Conservation (phyloP, 805 yeast genomes). For the Hanseniaspora valbyensis region DNA sequence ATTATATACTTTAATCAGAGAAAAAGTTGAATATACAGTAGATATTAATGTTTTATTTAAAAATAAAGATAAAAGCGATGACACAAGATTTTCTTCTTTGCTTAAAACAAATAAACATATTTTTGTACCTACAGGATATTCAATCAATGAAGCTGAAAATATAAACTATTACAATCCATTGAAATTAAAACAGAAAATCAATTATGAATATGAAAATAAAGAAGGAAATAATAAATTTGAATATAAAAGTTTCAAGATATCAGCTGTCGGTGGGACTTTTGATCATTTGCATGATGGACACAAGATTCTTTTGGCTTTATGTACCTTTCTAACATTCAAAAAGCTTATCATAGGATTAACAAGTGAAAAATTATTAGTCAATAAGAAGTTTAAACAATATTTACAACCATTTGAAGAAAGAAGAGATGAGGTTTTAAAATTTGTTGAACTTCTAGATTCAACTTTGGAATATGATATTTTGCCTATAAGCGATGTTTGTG, state of each 20-base stretch:
- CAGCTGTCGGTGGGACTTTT: constrained; percentile 90
- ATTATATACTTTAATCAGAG: constrained; percentile 4
- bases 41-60: constrained; percentile 3
- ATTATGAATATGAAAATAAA: neutral
- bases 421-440: constrained; percentile 35
- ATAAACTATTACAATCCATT: neutral
- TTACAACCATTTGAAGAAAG: constrained; percentile 52
- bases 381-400: constrained; percentile 60
- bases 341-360: constrained; percentile 74
- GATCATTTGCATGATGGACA: constrained; percentile 96
- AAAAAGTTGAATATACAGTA: neutral
- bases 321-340: constrained; percentile 47
- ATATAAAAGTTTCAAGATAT: constrained; percentile 27
- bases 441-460: constrained; percentile 42
- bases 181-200: neutral
- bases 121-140: neutral
- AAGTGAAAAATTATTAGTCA: constrained; percentile 56
- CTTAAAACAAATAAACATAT: neutral
- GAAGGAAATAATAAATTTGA: constrained; percentile 14
- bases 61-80: neutral
- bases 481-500: constrained; percentile 75
- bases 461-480: constrained; percentile 39
- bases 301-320: constrained; percentile 63
- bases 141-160: neutral
- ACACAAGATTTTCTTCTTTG: neutral